Base-by-base conservation (phyloP, 2,329 filamentous ascomycete species). In the Iodosphaeria phyllophila region DNA sequence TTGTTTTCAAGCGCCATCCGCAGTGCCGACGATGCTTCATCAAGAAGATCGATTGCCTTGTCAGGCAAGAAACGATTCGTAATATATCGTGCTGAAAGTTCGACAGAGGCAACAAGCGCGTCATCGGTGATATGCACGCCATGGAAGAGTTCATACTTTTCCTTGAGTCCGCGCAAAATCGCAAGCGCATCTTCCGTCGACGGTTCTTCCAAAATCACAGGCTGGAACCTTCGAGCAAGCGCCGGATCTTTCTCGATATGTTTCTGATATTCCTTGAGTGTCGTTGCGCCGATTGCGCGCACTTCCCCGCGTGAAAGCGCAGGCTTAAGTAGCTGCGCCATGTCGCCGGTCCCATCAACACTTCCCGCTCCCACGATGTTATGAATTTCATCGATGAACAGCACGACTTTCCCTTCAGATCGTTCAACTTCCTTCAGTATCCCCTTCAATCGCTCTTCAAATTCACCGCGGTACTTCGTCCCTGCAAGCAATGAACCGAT, bases 171-270 rank as follows among this genome's bases (percentile, higher is more conserved):
- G 41, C 89, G 72, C 1, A 98, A 58, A 29, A 98, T 95, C 25
- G 82, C 92, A 32, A 98, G 84, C 0, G 89, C 93, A 36, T 93
- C 84, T 36, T 80, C 71, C 1, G 95, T 84, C 0, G 70, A 74
- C 0, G 89, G 89, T 40, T 98, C 89, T 31, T 74, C 78, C n/a
- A 98, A 83, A 18, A 82, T 51, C 29, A 98, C 92, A 0, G 89
- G 84, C 41, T 98, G 89, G 47, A 98, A 95, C 30, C 89, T 68
- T 36, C 89, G 64, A 6, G 89, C 89, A 12, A 98, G 56, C 0
- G 89, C 89, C 15, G 86, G 84, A 42, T 95, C 89, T 49, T 95
- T 95, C 47, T 95, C 89, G 33, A 98, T 95, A n/a, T n/a, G n/a
- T 38, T 72, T 60, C 13, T 89, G 71, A 41, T 95, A 98, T 43